Conservation (phyloP, 768 basidiomycete genomes). For the Auricularia cornea region DNA sequence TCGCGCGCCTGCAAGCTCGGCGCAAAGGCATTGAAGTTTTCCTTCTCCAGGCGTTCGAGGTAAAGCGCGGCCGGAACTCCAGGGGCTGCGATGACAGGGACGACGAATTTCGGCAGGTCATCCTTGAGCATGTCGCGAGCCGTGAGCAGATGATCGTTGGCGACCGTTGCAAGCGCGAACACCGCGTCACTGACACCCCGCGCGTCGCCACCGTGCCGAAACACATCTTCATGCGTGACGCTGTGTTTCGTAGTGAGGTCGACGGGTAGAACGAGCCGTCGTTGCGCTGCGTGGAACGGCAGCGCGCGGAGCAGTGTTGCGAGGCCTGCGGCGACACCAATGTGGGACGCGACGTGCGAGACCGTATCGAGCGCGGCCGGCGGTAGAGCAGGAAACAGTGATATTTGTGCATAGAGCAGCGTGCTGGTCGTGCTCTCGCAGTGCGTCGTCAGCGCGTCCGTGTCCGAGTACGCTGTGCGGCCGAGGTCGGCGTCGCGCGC, state of each 20-base stretch:
- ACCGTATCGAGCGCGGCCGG: constrained; percentile 39
- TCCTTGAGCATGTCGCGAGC: constrained; percentile 62
- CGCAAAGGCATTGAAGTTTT: constrained; percentile 65
- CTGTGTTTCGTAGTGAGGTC: constrained; percentile 74
- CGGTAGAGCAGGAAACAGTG: constrained; percentile 41
- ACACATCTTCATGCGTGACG: constrained; percentile 73
- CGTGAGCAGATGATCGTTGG: constrained; percentile 71
- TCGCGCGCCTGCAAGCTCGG: constrained; percentile 53
- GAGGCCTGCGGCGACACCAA: constrained; percentile 67
- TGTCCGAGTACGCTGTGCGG: constrained; percentile 39
- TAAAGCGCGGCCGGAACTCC: constrained; percentile 64
- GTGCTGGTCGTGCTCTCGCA: constrained; percentile 78
- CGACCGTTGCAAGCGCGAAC: constrained; percentile 73
- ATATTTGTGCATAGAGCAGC: constrained; percentile 66
- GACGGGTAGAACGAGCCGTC: constrained; percentile 68
- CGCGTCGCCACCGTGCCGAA: constrained; percentile 39
- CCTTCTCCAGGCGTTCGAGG: constrained; percentile 56
- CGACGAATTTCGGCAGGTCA: constrained; percentile 45
- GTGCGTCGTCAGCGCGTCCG: constrained; percentile 59
- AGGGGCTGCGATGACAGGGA: constrained; percentile 63
- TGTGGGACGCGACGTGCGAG: constrained; percentile 74
- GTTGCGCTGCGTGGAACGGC: constrained; percentile 65
- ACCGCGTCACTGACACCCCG: constrained; percentile 67
- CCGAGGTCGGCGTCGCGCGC: constrained; percentile 37
- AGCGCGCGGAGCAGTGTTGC: constrained; percentile 65